Evolutionary conservation across 305 asterid species (phyloP).

Genomic region (Euphrasia arctica): DNA sequence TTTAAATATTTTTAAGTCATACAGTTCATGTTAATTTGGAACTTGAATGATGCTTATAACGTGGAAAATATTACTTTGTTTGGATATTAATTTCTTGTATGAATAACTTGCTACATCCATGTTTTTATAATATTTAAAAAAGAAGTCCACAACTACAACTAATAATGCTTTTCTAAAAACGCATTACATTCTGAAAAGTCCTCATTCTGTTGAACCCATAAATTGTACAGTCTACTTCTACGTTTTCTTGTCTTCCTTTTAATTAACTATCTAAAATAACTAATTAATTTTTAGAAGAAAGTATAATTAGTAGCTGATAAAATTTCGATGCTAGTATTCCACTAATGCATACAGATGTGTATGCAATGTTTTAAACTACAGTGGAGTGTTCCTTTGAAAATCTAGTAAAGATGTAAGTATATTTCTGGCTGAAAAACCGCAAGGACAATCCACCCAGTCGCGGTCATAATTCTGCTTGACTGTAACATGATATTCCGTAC

Average conservation of each 20-base stretch:
- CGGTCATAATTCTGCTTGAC: not conserved
- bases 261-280: not conserved
- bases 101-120: not conserved
- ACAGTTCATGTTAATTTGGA: not conserved
- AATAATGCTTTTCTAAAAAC: too few species aligned
- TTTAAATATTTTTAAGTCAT: not conserved
- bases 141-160: too few species aligned
- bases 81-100: not conserved
- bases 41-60: not conserved
- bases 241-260: not conserved
- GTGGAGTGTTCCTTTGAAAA: not conserved
- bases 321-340: not conserved
- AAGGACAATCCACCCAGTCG: not conserved
- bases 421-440: not conserved
- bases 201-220: not conserved
- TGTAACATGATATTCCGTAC: constrained; percentile 3
- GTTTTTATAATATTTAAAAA: not conserved
- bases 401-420: not conserved
- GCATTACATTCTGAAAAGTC: not conserved
- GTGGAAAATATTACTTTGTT: not conserved
- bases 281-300: not conserved
- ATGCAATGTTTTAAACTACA: not conserved
- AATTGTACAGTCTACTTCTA: not conserved
- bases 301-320: not conserved
- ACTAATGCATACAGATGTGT: not conserved